Evolutionary conservation across 2,329 filamentous ascomycete genomes (phyloP).

Genomic region (Harringtonia aguacate): DNA sequence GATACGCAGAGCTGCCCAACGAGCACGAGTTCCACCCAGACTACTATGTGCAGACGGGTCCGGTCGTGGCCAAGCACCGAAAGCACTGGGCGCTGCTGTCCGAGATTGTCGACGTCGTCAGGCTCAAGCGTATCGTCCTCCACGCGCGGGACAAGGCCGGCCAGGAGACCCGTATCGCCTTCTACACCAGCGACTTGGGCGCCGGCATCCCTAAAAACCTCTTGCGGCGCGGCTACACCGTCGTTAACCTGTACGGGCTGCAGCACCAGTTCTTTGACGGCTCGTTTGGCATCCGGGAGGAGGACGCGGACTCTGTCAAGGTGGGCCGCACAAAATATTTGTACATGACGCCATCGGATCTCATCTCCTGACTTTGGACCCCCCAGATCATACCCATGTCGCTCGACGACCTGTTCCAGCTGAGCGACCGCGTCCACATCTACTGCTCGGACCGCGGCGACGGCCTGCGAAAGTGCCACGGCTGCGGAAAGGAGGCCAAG

Average conservation of each 20-base stretch:
- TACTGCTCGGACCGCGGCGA: neutral
- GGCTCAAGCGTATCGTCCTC: neutral
- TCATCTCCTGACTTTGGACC: neutral
- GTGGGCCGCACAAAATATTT: neutral
- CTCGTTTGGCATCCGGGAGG: neutral
- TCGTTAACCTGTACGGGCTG: neutral
- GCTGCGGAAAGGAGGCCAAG: neutral
- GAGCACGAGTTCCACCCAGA: neutral
- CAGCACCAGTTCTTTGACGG: neutral
- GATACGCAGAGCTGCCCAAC: neutral
- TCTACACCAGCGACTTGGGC: neutral
- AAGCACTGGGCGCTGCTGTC: slow-evolving; percentile 2
- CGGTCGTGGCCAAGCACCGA: neutral
- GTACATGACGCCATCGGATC: too few relatives aligned
- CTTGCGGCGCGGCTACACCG: neutral
- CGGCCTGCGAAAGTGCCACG: neutral
- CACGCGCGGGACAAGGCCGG: neutral
- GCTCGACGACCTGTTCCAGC: neutral
- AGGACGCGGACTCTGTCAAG: neutral
- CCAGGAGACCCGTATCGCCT: neutral
- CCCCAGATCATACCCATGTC: slow-evolving; percentile 1
- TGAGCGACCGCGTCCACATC: neutral
- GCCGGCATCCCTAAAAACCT: neutral
- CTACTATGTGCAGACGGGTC: neutral
- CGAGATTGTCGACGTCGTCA: neutral